These are phyloP conservation scores for Neocucurbitaria cava DNA, from an alignment of 2,329 filamentous ascomycete species.

Conservation along the genomic window DNA sequence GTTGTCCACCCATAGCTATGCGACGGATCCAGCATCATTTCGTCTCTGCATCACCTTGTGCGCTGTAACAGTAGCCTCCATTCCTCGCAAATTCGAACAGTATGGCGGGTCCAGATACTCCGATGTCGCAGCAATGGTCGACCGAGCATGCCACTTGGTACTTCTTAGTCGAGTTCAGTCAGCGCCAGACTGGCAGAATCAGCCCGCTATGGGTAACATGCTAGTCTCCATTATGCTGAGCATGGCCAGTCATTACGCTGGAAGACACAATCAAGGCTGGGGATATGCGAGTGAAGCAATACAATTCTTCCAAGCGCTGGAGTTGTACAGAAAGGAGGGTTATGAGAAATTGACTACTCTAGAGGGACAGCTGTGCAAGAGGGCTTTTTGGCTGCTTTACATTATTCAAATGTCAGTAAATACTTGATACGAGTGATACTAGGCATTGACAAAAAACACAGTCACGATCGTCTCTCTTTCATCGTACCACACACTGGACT, in stretches of 20 bases:
- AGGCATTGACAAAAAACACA: background rate
- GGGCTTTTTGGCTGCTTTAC: conserved; percentile 22
- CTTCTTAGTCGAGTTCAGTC: conserved; percentile 11
- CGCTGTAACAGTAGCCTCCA: conserved; percentile 19
- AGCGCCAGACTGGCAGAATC: conserved; percentile 18
- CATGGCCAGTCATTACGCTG: conserved; percentile 21
- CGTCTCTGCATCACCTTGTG: conserved; percentile 19
- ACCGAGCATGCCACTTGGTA: conserved; percentile 18
- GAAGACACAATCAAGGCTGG: conserved; percentile 19
- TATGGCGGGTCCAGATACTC: conserved; percentile 11
- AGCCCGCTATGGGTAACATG: conserved; percentile 12
- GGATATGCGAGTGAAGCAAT: conserved; percentile 22
- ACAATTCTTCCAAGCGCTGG: conserved; percentile 19
- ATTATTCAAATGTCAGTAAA: conserved; percentile 18
- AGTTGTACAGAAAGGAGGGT: conserved; percentile 16
- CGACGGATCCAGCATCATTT: conserved; percentile 13
- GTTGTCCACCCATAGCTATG: conserved; percentile 16
- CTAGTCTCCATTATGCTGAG: conserved; percentile 16
- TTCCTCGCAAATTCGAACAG: conserved; percentile 16
- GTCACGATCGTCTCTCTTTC: conserved; percentile 22
- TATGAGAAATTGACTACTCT: conserved; percentile 9
- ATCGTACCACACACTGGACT: conserved; percentile 23
- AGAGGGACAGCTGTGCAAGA: conserved; percentile 20
- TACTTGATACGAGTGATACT: background rate
- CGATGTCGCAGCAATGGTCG: conserved; percentile 15